phyloP scores from a whole-genome alignment of 106 monocot genomes.

The Acanthochlamys bracteata region DNA sequence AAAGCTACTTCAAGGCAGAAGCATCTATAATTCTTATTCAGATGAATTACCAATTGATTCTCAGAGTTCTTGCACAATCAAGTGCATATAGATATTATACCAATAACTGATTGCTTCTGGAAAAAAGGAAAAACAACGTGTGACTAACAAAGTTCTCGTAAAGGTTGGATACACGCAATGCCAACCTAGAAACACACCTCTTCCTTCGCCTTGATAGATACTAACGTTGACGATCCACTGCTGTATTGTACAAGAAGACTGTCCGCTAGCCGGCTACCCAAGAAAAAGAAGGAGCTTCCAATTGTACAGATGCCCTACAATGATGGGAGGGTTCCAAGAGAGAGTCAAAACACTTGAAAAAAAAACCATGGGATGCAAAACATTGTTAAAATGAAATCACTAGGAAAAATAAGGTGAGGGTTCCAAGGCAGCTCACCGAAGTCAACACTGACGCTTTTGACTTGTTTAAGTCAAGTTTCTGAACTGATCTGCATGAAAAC shows the following conservation, averaged over 20 bases:
- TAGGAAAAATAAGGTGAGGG: not conserved
- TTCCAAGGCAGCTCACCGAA: constrained; percentile 48
- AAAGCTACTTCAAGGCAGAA: too few species aligned
- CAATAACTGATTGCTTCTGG: too few species aligned
- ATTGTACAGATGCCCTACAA: constrained; percentile 66
- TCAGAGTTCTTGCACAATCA: too few species aligned
- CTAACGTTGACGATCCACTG: constrained; percentile 32
- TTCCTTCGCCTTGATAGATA: constrained; percentile 40
- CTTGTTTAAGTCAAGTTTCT: constrained; percentile 85
- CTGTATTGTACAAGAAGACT: constrained; percentile 95
- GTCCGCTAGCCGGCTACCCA: constrained; percentile 89
- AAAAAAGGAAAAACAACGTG: too few species aligned
- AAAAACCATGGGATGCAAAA: too few species aligned
- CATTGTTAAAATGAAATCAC: not conserved
- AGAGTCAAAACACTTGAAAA: too few species aligned
- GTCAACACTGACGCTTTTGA: constrained; percentile 87
- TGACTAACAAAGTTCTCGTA: too few species aligned
- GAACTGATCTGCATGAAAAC: constrained; percentile 50
- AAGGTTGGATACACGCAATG: not conserved
- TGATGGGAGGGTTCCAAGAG: constrained; percentile 1
- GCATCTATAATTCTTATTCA: too few species aligned
- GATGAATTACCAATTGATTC: too few species aligned
- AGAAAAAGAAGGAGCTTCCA: constrained; percentile 91
- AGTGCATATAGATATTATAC: too few species aligned
- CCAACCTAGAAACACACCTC: constrained; percentile 34